These are phyloP conservation scores for Acer yangbiense DNA, from an alignment of 345 rosid species.

Conservation along the genomic window DNA sequence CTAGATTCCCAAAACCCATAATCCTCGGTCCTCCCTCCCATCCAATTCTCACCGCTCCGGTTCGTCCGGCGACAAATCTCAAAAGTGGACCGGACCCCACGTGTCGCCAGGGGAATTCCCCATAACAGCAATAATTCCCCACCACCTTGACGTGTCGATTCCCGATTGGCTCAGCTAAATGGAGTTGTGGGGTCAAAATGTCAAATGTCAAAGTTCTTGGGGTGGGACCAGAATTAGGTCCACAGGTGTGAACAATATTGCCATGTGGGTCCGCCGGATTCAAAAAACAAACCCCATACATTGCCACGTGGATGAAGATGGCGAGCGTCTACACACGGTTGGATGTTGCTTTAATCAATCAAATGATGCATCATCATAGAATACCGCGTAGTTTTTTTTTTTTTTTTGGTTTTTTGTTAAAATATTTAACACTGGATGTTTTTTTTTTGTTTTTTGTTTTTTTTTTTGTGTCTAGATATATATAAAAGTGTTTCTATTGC, in stretches of 20 bases:
- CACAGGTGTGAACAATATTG: conserved; percentile 27
- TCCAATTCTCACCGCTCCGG: conserved; percentile 6
- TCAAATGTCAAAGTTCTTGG: conserved; percentile 10
- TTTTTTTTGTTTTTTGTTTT: no score
- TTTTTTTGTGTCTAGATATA: no score
- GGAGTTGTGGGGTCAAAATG: not conserved
- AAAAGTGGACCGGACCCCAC: not conserved
- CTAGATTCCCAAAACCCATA: not conserved
- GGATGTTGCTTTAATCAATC: not conserved
- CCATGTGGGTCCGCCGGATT: conserved; percentile 10
- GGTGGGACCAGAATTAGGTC: conserved; percentile 12
- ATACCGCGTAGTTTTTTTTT: conserved; percentile 34
- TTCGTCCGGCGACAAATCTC: conserved; percentile 13
- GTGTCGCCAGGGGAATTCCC: not conserved
- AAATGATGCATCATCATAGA: conserved; percentile 6
- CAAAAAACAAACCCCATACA: conserved; percentile 4
- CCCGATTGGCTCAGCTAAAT: not conserved
- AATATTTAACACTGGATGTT: not conserved
- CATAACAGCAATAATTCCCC: not conserved
- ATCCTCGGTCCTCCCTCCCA: not conserved
- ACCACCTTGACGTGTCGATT: not conserved
- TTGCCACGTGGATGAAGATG: conserved; percentile 35
- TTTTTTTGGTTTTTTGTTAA: no score
- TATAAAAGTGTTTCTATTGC: not conserved
- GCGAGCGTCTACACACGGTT: conserved; percentile 31